Percentiles rank a stretch among this genome's conserved stretches.
Evolutionary conservation across 2,329 filamentous ascomycete species (phyloP).

Genomic region (Venturia pyrina): DNA sequence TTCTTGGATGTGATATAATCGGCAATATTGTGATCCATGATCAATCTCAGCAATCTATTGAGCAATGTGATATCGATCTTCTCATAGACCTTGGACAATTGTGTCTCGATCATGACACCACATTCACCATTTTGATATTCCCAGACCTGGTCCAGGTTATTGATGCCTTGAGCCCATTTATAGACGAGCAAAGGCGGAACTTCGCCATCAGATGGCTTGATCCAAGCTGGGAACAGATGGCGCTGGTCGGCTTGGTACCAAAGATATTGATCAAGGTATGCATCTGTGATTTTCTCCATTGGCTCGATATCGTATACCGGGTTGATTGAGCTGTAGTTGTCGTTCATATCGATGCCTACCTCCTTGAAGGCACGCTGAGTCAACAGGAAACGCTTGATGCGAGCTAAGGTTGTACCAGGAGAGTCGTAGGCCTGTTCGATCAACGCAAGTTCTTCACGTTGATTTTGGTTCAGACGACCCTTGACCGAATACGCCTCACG

Average conservation of each 20-base stretch:
- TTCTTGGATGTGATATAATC: conserved; percentile 99
- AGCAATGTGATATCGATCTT: conserved; percentile 96
- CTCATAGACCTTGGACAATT: conserved; percentile 98
- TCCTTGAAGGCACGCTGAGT: conserved; percentile 99
- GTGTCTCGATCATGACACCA: conserved; percentile 97
- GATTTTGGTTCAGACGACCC: conserved; percentile 90
- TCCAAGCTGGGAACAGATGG: conserved; percentile 95
- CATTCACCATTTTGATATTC: conserved; percentile 88
- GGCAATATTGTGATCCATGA: conserved; percentile 99
- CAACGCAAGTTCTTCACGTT: conserved; percentile 89
- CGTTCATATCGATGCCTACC: conserved; percentile 99
- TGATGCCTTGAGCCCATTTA: conserved; percentile 99
- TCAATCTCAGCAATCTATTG: conserved; percentile 82
- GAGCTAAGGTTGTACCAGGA: conserved; percentile 85
- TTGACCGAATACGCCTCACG: conserved; percentile 97
- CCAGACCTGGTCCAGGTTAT: conserved; percentile 94
- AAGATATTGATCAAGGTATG: conserved; percentile 94
- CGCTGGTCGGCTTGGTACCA: conserved; percentile 99
- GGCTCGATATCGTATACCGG: conserved; percentile 98
- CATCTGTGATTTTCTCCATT: conserved; percentile 98
- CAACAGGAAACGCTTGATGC: conserved; percentile 94
- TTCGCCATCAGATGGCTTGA: conserved; percentile 97
- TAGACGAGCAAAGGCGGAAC: conserved; percentile 90
- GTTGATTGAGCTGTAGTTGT: conserved; percentile 98
- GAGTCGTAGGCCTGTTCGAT: conserved; percentile 99